Percentiles rank a stretch among this genome's conserved stretches.
Evolutionary conservation across 768 basidiomycete genomes (phyloP).

Genomic region (Imleria badia): DNA sequence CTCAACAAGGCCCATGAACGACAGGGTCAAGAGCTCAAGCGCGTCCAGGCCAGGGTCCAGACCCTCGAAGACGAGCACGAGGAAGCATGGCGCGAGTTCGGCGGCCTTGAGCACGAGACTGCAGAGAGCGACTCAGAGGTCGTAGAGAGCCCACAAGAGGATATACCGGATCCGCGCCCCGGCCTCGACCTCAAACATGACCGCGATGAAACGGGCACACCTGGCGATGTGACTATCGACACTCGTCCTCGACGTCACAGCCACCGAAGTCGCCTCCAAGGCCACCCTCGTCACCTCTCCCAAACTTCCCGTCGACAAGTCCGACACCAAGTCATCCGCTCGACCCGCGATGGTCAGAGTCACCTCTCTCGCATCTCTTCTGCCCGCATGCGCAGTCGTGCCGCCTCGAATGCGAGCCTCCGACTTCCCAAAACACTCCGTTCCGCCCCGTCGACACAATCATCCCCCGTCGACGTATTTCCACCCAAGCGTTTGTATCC

Average conservation of each 20-base stretch:
- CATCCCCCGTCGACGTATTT: slow-evolving; percentile 25
- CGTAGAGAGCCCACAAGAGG: too few species aligned
- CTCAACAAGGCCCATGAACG: slow-evolving; percentile 73
- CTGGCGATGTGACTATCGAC: slow-evolving; percentile 25
- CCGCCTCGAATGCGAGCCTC: slow-evolving; percentile 65
- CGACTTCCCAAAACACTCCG: slow-evolving; percentile 49
- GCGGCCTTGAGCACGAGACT: slow-evolving; percentile 48
- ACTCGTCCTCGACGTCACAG: slow-evolving; percentile 39
- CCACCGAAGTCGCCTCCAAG: slow-evolving; percentile 37
- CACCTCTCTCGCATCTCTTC: slow-evolving; percentile 52
- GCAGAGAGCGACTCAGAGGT: slow-evolving; percentile 16
- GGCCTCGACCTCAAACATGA: slow-evolving; percentile 7
- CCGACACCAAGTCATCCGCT: slow-evolving; percentile 25
- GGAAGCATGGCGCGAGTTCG: slow-evolving; percentile 81
- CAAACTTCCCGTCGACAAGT: not conserved
- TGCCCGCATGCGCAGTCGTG: slow-evolving; percentile 61
- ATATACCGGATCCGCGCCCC: slow-evolving; percentile 5
- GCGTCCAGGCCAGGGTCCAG: slow-evolving; percentile 45
- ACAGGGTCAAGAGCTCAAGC: slow-evolving; percentile 56
- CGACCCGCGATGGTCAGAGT: slow-evolving; percentile 29
- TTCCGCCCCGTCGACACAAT: slow-evolving; percentile 32
- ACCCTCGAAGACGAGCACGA: slow-evolving; percentile 69
- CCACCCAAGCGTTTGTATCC: slow-evolving; percentile 16
- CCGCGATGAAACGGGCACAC: slow-evolving; percentile 27
- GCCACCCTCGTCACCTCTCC: slow-evolving; percentile 31